Base-by-base conservation (phyloP, 495 filamentous ascomycete species). In the Penicillium subrubescens region DNA sequence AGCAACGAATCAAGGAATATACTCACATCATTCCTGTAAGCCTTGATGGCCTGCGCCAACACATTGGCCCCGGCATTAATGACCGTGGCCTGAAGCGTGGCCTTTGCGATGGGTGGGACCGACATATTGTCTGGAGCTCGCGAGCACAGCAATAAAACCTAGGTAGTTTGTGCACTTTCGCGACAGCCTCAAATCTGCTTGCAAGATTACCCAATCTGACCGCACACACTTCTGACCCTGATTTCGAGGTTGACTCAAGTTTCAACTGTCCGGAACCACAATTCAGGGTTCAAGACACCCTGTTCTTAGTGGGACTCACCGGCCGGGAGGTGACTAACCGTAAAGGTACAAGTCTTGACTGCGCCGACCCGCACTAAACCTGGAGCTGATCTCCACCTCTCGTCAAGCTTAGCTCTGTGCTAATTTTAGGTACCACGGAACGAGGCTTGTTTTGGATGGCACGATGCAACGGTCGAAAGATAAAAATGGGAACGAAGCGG, bases 61-160 rank as follows among this genome's bases (percentile, higher is more conserved):
- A 95, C 66, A 69, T 93, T 94, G 29, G 92, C 93, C 8, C 87
- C 81, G 33, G 84, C 84, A 46, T 83, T 87, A 29, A 97, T 83
- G 55, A 90, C 57, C 14, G 84, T 82, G 1, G 89, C 82, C 72
- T 93, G 89, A 21, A 92, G 66, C 14, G 90, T 91, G 17, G 88
- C 85, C 21, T 71, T 82, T 21, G 88, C 77, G 41, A 92, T 84
- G 2, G 88, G 83, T 8, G 88, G 71, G 14, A 75, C 33, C 10
- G 66, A 59, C 73, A 75, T 78, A 58, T 27, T 8, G 1, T 1
- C 25, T 27, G 12, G 15, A 12, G 39, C 12, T 25, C 19, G 3
- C 29, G 43, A 27, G 14, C 11, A 31, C 12, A 39, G 34, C 11
- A 35, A 56, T 31, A 12, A 35, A 56, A 14, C 17, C 17, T 15